Conservation (phyloP, 495 filamentous ascomycete species). For the Lepidopterella palustris region DNA sequence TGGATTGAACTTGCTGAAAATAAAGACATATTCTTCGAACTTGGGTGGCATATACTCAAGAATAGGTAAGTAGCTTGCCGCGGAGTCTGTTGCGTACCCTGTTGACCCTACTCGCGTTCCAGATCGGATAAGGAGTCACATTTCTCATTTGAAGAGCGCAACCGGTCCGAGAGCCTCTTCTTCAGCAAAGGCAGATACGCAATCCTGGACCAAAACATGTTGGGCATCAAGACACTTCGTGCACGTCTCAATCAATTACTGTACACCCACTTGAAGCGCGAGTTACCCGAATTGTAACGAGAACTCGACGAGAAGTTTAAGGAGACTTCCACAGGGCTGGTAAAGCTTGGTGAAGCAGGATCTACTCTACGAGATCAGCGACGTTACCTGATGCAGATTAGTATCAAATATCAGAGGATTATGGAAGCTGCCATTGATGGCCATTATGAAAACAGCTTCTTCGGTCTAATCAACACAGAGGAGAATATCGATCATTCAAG, state of each 20-base stretch:
- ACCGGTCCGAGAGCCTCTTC: slow-evolving; percentile 39
- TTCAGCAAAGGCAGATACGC: slow-evolving; percentile 32
- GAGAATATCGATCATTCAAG: neutral
- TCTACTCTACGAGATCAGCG: slow-evolving; percentile 15
- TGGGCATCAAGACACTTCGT: slow-evolving; percentile 30
- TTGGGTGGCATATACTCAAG: slow-evolving; percentile 65
- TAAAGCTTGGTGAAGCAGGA: slow-evolving; percentile 19
- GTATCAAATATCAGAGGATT: slow-evolving; percentile 12
- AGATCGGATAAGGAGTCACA: slow-evolving; percentile 19
- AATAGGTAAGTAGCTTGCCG: too few relatives aligned
- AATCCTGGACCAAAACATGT: slow-evolving; percentile 16
- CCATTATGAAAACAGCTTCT: slow-evolving; percentile 28
- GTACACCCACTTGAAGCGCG: slow-evolving; percentile 27
- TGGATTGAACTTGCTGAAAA: slow-evolving; percentile 55
- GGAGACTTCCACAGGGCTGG: slow-evolving; percentile 1
- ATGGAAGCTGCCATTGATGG: slow-evolving; percentile 19
- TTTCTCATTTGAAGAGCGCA: slow-evolving; percentile 41
- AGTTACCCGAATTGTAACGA: slow-evolving; percentile 25
- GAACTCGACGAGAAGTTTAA: slow-evolving; percentile 23
- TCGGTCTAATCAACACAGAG: too few relatives aligned
- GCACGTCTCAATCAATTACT: slow-evolving; percentile 30
- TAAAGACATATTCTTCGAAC: slow-evolving; percentile 51
- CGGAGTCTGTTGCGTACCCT: too few relatives aligned
- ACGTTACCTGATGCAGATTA: slow-evolving; percentile 17
- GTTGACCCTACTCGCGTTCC: too few relatives aligned